Evolutionary conservation across 2,329 filamentous ascomycete species (phyloP).

Genomic region (Ophiostoma angusticollis): DNA sequence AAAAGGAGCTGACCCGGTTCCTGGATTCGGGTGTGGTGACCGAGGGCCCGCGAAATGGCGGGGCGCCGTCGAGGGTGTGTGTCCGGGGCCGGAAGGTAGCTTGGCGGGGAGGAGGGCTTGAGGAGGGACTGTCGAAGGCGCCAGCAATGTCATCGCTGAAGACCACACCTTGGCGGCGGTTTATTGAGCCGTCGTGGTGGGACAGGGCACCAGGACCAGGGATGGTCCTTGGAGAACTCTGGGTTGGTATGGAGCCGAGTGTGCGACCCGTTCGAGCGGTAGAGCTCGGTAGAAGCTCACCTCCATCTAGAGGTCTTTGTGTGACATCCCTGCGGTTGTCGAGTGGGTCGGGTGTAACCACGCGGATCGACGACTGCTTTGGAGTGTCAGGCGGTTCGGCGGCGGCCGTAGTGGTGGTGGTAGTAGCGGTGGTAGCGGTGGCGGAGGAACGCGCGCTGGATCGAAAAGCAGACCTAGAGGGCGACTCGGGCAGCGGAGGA

Average conservation of each 20-base stretch:
- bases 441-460: slow-evolving; percentile 3
- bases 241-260: slow-evolving; percentile 26
- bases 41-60: slow-evolving; percentile 31
- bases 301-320: slow-evolving; percentile 16
- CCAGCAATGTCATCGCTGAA: slow-evolving; percentile 44
- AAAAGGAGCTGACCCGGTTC: slow-evolving; percentile 57
- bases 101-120: slow-evolving; percentile 28
- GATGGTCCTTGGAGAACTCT: slow-evolving; percentile 36
- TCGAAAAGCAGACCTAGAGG: slow-evolving; percentile 14
- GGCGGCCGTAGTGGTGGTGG: not conserved
- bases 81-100: slow-evolving; percentile 38
- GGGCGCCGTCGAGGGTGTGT: slow-evolving; percentile 43
- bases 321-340: slow-evolving; percentile 20
- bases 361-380: slow-evolving; percentile 39
- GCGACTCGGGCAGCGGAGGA: slow-evolving; percentile 18
- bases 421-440: not conserved
- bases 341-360: slow-evolving; percentile 51
- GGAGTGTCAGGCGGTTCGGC: not conserved
- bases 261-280: slow-evolving; percentile 18
- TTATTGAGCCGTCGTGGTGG: slow-evolving; percentile 13
- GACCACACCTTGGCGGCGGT: slow-evolving; percentile 43
- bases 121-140: slow-evolving; percentile 34
- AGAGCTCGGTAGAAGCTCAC: not conserved
- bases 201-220: slow-evolving; percentile 27
- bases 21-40: slow-evolving; percentile 35